A percentile compares a stretch with the other conserved stretches of the same genome.
phyloP scores from a whole-genome alignment of 306 rosid genomes.

The Casuarina glauca region DNA sequence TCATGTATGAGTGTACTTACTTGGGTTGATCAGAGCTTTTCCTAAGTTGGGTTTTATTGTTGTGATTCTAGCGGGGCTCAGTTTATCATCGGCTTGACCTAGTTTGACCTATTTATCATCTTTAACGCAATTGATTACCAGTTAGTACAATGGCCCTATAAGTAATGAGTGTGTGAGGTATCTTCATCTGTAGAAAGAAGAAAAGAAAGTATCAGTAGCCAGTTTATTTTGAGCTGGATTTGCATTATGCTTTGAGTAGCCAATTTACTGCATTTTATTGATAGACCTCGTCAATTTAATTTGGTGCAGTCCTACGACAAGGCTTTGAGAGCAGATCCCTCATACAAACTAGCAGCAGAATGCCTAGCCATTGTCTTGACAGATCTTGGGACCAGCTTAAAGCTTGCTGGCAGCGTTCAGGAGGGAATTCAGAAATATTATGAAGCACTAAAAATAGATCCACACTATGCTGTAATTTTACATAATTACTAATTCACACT shows the following conservation, averaged over 20 bases:
- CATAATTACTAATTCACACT: constrained; percentile 12
- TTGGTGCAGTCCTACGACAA: constrained; percentile 91
- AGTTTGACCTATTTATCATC: not conserved
- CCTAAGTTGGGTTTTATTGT: not conserved
- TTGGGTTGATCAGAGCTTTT: not conserved
- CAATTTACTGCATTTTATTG: constrained; percentile 1
- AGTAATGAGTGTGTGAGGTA: not conserved
- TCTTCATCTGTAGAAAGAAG: not conserved
- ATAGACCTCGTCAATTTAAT: constrained; percentile 21
- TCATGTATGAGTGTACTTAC: not conserved
- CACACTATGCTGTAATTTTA: constrained; percentile 85
- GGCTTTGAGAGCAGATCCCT: constrained; percentile 78
- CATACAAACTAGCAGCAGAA: constrained; percentile 89
- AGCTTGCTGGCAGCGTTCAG: constrained; percentile 93
- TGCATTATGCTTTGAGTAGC: constrained; percentile 5
- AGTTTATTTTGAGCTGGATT: constrained; percentile 4
- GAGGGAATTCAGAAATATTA: constrained; percentile 98
- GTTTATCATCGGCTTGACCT: not conserved
- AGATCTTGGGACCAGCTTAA: constrained; percentile 96
- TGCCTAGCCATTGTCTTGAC: constrained; percentile 96
- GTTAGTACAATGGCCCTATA: not conserved
- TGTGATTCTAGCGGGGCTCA: constrained; percentile 5
- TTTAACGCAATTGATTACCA: not conserved
- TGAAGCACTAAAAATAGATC: constrained; percentile 92
- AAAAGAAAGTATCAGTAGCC: not conserved